Evolutionary conservation across 257 asterid species (phyloP).

Genomic region (Nicotiana obtusifolia): DNA sequence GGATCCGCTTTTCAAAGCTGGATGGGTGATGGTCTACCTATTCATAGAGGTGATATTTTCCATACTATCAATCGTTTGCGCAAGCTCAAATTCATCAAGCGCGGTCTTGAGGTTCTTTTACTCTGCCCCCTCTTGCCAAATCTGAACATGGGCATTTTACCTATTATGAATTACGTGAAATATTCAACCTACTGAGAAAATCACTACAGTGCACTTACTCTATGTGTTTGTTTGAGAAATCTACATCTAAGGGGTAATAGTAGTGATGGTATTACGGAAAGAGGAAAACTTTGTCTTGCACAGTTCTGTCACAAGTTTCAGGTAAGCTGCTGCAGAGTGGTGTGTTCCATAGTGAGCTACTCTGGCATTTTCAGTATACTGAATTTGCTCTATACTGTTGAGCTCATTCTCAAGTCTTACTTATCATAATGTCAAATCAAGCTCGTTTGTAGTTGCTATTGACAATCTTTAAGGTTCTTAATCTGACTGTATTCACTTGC

Average conservation of each 20-base stretch:
- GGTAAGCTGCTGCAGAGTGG: neutral
- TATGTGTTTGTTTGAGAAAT: neutral
- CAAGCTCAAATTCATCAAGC: conserved; percentile 48
- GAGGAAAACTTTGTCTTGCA: neutral
- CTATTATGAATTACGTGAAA: neutral
- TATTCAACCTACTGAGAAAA: neutral
- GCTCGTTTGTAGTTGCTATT: neutral
- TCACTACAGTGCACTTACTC: neutral
- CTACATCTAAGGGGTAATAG: neutral
- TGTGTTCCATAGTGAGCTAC: neutral
- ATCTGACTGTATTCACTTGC: neutral
- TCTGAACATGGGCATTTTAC: neutral
- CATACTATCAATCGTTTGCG: conserved; percentile 75
- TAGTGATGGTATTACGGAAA: neutral
- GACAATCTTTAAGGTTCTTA: neutral
- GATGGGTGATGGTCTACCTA: conserved; percentile 94
- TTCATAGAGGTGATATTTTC: conserved; percentile 69
- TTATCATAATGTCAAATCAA: neutral
- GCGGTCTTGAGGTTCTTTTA: conserved; percentile 66
- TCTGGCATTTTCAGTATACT: neutral
- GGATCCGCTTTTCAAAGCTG: conserved; percentile 75
- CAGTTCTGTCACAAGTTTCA: neutral
- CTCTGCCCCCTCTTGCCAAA: neutral
- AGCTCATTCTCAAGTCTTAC: neutral
- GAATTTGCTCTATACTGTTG: neutral